Conservation (phyloP, 768 basidiomycete genomes). For the Leucosporidium creatinivorum region DNA sequence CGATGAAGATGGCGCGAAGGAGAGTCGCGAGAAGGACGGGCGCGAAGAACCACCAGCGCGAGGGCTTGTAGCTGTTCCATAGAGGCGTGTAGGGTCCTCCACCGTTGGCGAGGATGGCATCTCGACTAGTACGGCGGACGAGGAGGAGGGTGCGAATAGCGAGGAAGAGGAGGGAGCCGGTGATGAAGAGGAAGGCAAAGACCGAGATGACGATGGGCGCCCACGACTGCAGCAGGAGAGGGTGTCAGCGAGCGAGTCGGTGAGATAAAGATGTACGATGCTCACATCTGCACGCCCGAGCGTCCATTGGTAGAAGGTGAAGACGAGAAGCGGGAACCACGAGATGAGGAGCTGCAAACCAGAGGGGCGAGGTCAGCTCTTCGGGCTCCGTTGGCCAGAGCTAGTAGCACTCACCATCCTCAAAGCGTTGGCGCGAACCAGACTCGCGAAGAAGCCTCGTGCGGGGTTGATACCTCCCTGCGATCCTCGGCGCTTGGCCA, state of each 20-base stretch:
- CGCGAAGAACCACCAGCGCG: conserved; percentile 51
- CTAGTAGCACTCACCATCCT: conserved; percentile 1
- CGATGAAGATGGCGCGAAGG: conserved; percentile 64
- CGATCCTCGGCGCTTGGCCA: conserved; percentile 16
- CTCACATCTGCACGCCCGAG: conserved; percentile 22
- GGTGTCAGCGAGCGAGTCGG: too few species aligned
- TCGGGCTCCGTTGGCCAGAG: too few species aligned
- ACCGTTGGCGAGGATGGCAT: conserved; percentile 54
- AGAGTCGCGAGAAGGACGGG: conserved; percentile 54
- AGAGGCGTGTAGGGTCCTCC: conserved; percentile 49
- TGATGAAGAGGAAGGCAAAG: conserved; percentile 52
- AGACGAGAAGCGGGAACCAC: conserved; percentile 63
- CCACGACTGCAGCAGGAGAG: conserved; percentile 66
- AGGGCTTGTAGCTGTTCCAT: conserved; percentile 26
- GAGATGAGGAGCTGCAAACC: conserved; percentile 54
- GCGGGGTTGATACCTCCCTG: conserved; percentile 33
- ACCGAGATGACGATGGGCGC: conserved; percentile 66
- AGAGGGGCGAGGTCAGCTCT: not conserved
- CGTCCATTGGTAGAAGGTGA: conserved; percentile 86
- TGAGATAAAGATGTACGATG: too few species aligned
- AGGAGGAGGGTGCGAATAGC: conserved; percentile 50
- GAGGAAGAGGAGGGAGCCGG: conserved; percentile 51
- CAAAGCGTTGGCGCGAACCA: conserved; percentile 7
- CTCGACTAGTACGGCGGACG: conserved; percentile 48
- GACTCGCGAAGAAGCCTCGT: conserved; percentile 42